These are phyloP conservation scores for Microbotryum silenes-acaulis DNA, from an alignment of 1,284 basidiomycete genomes.

Conservation along the genomic window DNA sequence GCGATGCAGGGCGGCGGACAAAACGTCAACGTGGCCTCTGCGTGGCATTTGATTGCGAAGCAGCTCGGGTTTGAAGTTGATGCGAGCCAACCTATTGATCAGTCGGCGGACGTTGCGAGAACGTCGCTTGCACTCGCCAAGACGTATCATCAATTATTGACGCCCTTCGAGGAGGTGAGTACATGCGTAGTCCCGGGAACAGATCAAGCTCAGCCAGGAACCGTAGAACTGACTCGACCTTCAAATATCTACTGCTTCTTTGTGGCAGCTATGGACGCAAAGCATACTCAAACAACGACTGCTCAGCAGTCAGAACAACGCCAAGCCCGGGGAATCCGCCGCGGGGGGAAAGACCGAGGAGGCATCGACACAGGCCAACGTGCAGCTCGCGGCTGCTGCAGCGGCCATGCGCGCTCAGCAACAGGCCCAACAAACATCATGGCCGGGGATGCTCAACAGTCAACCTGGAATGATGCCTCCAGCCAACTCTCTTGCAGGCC, in stretches of 20 bases:
- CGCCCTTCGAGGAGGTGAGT: constrained; percentile 33
- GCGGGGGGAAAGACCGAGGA: background rate
- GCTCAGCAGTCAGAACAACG: constrained; percentile 14
- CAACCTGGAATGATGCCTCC: constrained; percentile 2
- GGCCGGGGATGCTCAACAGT: constrained; percentile 9
- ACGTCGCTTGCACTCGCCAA: constrained; percentile 29
- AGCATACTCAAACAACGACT: constrained; percentile 20
- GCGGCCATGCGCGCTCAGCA: background rate
- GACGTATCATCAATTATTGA: constrained; percentile 26
- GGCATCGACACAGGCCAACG: background rate
- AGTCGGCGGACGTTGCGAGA: constrained; percentile 20
- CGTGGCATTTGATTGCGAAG: constrained; percentile 31
- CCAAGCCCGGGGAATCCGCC: constrained; percentile 1
- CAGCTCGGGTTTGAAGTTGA: constrained; percentile 29
- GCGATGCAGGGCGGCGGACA: constrained; percentile 22
- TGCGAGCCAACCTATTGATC: constrained; percentile 3
- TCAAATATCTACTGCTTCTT: background rate
- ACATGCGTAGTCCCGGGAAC: background rate
- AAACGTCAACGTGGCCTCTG: constrained; percentile 26
- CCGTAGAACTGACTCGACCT: background rate
- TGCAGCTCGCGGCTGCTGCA: background rate
- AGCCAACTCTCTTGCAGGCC: constrained; percentile 7
- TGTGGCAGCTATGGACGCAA: constrained; percentile 14
- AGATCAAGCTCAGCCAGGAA: background rate
- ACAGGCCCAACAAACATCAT: background rate